phyloP scores from a whole-genome alignment of 768 basidiomycete genomes.

The Podaxis carcinomalis region DNA sequence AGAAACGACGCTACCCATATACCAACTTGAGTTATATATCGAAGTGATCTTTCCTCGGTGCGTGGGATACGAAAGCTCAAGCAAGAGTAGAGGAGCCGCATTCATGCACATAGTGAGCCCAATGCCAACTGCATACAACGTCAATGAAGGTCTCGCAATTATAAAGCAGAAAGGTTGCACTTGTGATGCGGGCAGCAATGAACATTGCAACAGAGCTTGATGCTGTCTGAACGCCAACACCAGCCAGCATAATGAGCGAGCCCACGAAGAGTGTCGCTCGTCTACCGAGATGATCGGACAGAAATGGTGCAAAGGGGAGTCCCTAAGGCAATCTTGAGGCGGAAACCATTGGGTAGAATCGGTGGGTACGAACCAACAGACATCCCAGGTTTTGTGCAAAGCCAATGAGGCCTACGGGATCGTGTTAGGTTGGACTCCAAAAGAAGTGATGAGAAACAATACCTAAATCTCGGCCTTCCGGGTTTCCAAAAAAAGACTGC shows the following conservation, averaged over 20 bases:
- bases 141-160: not conserved
- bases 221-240: constrained; percentile 52
- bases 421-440: not conserved
- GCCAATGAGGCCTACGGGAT: constrained; percentile 52
- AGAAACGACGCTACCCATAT: constrained; percentile 65
- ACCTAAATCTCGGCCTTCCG: constrained; percentile 50
- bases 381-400: constrained; percentile 62
- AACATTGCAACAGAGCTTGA: constrained; percentile 45
- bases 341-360: not conserved
- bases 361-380: constrained; percentile 34
- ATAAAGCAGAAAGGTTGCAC: constrained; percentile 25
- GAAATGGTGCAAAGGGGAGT: constrained; percentile 57
- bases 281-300: constrained; percentile 61
- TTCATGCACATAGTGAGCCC: constrained; percentile 60
- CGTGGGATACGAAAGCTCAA: constrained; percentile 68
- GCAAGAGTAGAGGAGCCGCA: constrained; percentile 58
- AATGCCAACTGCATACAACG: constrained; percentile 48
- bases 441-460: not conserved
- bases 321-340: constrained; percentile 29
- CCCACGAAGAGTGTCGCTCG: constrained; percentile 57
- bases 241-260: constrained; percentile 58
- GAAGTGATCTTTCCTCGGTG: constrained; percentile 60
- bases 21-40: constrained; percentile 72
- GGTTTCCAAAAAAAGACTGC: constrained; percentile 51
- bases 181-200: constrained; percentile 52